These are phyloP conservation scores for Amanita polypyramis DNA, from an alignment of 768 basidiomycete species.

Conservation along the genomic window DNA sequence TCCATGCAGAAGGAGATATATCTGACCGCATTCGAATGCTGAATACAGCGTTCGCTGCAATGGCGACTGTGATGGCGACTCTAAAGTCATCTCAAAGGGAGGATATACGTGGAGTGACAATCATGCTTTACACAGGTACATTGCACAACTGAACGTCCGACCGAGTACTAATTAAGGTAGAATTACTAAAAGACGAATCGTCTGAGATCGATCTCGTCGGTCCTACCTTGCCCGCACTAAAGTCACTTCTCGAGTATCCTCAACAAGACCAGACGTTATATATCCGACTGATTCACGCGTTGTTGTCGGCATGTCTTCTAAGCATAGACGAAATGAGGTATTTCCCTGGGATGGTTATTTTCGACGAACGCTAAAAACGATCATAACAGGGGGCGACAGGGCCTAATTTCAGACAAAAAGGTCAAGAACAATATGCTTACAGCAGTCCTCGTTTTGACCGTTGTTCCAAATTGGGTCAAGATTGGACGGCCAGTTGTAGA, in stretches of 20 bases:
- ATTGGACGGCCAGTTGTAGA: constrained; percentile 71
- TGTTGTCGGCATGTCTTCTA: constrained; percentile 76
- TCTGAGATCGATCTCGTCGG: constrained; percentile 71
- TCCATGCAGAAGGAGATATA: constrained; percentile 33
- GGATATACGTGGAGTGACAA: constrained; percentile 69
- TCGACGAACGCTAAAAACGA: background rate
- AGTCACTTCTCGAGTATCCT: constrained; percentile 54
- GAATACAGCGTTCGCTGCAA: constrained; percentile 49
- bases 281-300: constrained; percentile 56
- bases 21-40: constrained; percentile 57
- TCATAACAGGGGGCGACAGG: constrained; percentile 61
- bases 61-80: constrained; percentile 45
- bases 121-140: constrained; percentile 70
- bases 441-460: constrained; percentile 75
- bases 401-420: constrained; percentile 67
- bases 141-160: background rate
- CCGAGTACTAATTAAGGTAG: constrained; percentile 20
- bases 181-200: constrained; percentile 80
- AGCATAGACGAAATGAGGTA: constrained; percentile 92
- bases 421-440: constrained; percentile 87
- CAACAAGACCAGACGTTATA: constrained; percentile 41
- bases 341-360: constrained; percentile 13
- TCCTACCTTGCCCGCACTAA: constrained; percentile 73
- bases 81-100: constrained; percentile 50
- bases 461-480: constrained; percentile 54